A percentile compares a stretch with the other conserved stretches of the same genome.
These are phyloP conservation scores for Penicillium paradoxum DNA, from an alignment of 495 filamentous ascomycete genomes.

Conservation along the genomic window DNA sequence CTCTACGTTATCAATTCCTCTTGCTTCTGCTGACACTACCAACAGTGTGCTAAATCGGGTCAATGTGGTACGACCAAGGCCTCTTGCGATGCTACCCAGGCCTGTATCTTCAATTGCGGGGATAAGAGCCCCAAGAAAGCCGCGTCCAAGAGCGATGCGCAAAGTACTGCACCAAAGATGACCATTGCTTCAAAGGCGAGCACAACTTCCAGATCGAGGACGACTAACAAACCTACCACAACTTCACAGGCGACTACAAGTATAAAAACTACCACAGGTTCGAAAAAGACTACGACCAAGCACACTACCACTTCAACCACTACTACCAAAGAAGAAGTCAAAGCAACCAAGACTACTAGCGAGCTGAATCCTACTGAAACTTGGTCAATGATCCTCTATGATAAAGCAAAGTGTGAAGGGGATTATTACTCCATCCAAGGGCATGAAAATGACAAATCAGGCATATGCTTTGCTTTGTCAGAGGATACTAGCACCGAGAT, in stretches of 20 bases:
- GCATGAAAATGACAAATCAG: background rate
- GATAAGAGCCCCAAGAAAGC: background rate
- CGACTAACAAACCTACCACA: background rate
- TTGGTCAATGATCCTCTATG: background rate
- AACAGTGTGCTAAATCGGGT: background rate
- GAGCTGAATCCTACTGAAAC: background rate
- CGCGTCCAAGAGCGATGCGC: background rate
- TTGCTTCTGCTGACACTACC: background rate
- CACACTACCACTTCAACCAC: background rate
- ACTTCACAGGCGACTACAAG: background rate
- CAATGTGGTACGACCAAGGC: constrained; percentile 4
- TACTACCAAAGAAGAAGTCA: background rate
- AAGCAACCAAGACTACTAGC: background rate
- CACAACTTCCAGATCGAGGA: background rate
- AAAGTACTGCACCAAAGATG: background rate
- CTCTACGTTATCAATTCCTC: background rate
- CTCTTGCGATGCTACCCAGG: background rate
- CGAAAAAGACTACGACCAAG: background rate
- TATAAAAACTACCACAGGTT: background rate
- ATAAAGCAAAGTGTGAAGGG: background rate
- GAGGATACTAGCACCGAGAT: background rate
- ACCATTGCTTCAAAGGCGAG: background rate
- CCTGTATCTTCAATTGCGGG: background rate
- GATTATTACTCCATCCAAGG: constrained; percentile 10
- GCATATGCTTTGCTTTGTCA: background rate